A percentile compares a stretch with the other conserved stretches of the same genome.
Evolutionary conservation across 1,284 basidiomycete species (phyloP).

Genomic region (Fomitiporia mediterranea): DNA sequence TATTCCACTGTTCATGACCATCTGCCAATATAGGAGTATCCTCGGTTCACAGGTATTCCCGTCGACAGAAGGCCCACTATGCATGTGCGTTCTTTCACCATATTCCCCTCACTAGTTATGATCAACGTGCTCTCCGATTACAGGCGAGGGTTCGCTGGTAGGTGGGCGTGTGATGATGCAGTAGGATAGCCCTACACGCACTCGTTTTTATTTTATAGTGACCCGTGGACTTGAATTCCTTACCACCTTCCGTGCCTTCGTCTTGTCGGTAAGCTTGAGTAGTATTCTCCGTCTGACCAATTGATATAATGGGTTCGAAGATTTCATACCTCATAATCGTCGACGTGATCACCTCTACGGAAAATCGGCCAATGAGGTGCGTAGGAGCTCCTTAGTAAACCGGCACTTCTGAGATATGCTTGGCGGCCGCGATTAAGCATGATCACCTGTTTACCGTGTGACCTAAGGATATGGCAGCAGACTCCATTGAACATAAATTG

Average conservation of each 20-base stretch:
- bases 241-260: slow-evolving; percentile 46
- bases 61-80: slow-evolving; percentile 54
- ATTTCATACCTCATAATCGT: slow-evolving; percentile 60
- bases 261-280: slow-evolving; percentile 44
- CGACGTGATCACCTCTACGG: slow-evolving; percentile 53
- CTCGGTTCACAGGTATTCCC: slow-evolving; percentile 71
- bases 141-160: slow-evolving; percentile 62
- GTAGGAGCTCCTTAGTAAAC: background rate
- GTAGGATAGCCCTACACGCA: too few relatives aligned
- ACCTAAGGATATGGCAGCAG: too few relatives aligned
- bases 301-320: slow-evolving; percentile 34
- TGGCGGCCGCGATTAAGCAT: background rate
- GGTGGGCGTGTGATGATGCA: too few relatives aligned
- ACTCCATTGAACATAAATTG: too few relatives aligned
- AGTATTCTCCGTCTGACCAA: background rate
- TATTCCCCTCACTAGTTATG: background rate
- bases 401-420: background rate
- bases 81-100: slow-evolving; percentile 40
- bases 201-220: slow-evolving; percentile 35
- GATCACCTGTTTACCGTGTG: too few relatives aligned
- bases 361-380: slow-evolving; percentile 60
- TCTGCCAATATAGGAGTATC: slow-evolving; percentile 69
- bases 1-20: slow-evolving; percentile 70
- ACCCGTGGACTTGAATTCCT: slow-evolving; percentile 55
- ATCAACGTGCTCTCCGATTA: background rate